These are phyloP conservation scores for Madurella mycetomatis DNA, from an alignment of 2,329 filamentous ascomycete genomes.

Conservation along the genomic window DNA sequence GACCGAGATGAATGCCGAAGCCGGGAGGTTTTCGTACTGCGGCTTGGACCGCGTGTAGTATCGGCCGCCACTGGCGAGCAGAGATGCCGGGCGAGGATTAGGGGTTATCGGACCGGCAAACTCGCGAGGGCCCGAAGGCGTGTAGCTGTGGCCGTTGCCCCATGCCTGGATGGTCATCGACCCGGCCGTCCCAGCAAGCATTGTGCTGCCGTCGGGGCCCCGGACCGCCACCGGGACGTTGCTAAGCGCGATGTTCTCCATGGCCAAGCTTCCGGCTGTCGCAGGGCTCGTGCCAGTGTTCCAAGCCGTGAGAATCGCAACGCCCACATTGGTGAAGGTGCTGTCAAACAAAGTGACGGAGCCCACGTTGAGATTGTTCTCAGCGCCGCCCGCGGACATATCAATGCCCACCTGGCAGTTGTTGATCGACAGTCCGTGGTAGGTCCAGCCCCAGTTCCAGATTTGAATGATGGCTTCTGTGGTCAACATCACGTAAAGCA, in stretches of 20 bases:
- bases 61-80: slow-evolving; percentile 41
- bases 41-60: slow-evolving; percentile 67
- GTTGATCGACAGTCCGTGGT: slow-evolving; percentile 57
- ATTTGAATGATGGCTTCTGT: slow-evolving; percentile 56
- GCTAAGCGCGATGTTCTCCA: slow-evolving; percentile 44
- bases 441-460: slow-evolving; percentile 72
- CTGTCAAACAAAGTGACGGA: slow-evolving; percentile 69
- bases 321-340: slow-evolving; percentile 57
- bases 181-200: slow-evolving; percentile 53
- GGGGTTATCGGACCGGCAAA: slow-evolving; percentile 46
- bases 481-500: neutral
- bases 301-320: slow-evolving; percentile 62
- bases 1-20: slow-evolving; percentile 53
- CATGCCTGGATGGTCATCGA: slow-evolving; percentile 53
- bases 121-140: slow-evolving; percentile 33
- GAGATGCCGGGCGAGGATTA: slow-evolving; percentile 45
- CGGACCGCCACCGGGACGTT: slow-evolving; percentile 40
- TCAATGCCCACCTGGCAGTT: slow-evolving; percentile 58
- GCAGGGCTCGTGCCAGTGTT: slow-evolving; percentile 34
- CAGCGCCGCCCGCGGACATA: slow-evolving; percentile 46
- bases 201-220: slow-evolving; percentile 32
- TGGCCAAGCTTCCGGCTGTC: slow-evolving; percentile 54
- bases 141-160: slow-evolving; percentile 65
- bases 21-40: slow-evolving; percentile 58
- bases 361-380: slow-evolving; percentile 55